Percentiles rank a stretch among this genome's conserved stretches.
Conservation (phyloP, 2,329 filamentous ascomycete genomes). For the Hymenoscyphus occultus region DNA sequence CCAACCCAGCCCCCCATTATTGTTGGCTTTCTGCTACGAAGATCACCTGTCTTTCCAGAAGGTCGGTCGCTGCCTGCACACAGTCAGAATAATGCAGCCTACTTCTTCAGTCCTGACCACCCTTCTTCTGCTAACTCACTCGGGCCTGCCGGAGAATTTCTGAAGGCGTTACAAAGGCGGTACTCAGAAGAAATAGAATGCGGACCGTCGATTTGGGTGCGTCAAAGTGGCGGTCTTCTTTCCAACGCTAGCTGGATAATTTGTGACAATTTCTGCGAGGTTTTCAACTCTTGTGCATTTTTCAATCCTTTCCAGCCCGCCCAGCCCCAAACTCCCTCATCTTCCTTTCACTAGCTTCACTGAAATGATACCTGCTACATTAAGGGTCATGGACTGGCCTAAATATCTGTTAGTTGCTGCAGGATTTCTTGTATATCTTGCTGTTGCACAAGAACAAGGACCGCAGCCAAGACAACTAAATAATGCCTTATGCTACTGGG, state of each 20-base stretch:
- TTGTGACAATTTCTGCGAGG: not conserved
- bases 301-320: conserved; percentile 14
- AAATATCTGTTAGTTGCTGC: conserved; percentile 18
- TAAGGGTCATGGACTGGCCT: conserved; percentile 22
- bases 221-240: conserved; percentile 15
- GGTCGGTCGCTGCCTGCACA: not conserved
- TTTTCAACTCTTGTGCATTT: conserved; percentile 13
- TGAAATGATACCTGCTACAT: conserved; percentile 9
- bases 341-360: conserved; percentile 13
- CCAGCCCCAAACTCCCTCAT: conserved; percentile 13
- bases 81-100: conserved; percentile 4
- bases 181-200: conserved; percentile 4
- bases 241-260: not conserved
- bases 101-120: conserved; percentile 3
- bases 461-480: conserved; percentile 54
- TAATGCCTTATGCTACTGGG: conserved; percentile 59
- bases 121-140: conserved; percentile 6
- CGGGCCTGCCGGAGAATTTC: conserved; percentile 13
- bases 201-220: conserved; percentile 14
- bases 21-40: not conserved
- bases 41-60: not conserved
- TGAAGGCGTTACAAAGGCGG: conserved; percentile 17
- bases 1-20: not conserved
- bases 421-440: conserved; percentile 29
- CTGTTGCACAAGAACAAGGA: conserved; percentile 44